Evolutionary conservation across 1,139 yeast genomes (phyloP), one percentile per base, ranked within the genome.

Genomic region (Candida pseudoviswanathii): DNA sequence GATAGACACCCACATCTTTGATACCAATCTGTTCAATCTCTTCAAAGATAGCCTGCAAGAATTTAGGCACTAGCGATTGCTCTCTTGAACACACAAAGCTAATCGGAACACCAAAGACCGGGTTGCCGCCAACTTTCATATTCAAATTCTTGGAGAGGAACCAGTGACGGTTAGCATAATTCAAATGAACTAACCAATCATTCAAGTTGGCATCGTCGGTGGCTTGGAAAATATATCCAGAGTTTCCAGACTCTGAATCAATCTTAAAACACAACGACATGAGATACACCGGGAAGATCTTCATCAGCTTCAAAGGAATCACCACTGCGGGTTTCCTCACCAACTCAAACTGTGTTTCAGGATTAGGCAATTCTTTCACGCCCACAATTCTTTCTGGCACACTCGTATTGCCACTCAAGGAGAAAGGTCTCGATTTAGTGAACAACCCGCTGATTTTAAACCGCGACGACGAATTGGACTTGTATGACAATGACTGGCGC

Each of bases 61-160:
- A 82, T 11, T 65, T 69, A 1, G 99, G 99, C 30, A 84, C 73
- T 2, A 68, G 52, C 0, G 82, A 68, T 10, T 79, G 73, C 57
- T 90, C 96, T 47, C 97, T 76, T 49, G 75, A 80, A 64, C 97
- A 90, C 4, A 91, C 80, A 58, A 82, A 83, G 44, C 76, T 80
- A 33, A 94, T 73, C 2, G 98, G 97, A 36, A 92, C 86, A n/a
- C 98, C 98, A 76, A 92, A 94, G 3, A 94, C 89, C 48, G 64
- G 76, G 60, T 60, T 61, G 31, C 56, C 58, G 8, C 24, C 38
- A 2, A 46, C 46, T 58, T 65, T 75, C 26, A 56, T 46, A 54
- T 74, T 78, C 47, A 78, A 65, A 1, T 65, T 32, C 46, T 70
- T 72, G 1, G 85, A 80, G 53, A 61, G 73, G 58, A 75, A 81